Conservation (phyloP, 2,329 filamentous ascomycete genomes). For the Metarhizium guizhouense region DNA sequence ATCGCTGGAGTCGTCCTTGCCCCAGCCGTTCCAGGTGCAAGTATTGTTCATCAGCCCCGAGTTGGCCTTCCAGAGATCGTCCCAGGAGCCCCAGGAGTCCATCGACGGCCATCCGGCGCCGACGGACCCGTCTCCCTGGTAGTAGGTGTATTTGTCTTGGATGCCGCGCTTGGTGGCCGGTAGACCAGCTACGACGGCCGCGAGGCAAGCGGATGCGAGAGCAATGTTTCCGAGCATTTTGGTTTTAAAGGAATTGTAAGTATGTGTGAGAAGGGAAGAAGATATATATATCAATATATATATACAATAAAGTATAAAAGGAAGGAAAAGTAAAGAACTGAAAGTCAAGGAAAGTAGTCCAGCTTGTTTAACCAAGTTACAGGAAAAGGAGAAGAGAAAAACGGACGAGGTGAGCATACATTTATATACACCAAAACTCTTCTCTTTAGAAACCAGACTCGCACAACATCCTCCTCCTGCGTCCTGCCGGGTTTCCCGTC, state of each 20-base stretch:
- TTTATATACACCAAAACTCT: too few relatives aligned
- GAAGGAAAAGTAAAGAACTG: too few relatives aligned
- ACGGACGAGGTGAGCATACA: too few relatives aligned
- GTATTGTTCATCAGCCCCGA: slow-evolving; percentile 9
- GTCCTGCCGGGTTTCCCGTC: too few relatives aligned
- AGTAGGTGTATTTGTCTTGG: slow-evolving; percentile 8
- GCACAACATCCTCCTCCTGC: too few relatives aligned
- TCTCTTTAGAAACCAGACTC: too few relatives aligned
- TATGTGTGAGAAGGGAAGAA: too few relatives aligned
- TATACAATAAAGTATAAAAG: too few relatives aligned
- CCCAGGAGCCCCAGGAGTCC: slow-evolving; percentile 10
- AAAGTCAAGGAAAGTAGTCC: too few relatives aligned
- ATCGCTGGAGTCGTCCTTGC: slow-evolving; percentile 9
- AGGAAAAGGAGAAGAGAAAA: too few relatives aligned
- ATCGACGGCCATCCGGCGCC: slow-evolving; percentile 13
- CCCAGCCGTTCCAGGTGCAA: slow-evolving; percentile 12
- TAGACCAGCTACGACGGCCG: not conserved
- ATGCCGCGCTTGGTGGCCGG: not conserved
- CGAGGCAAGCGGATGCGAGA: not conserved
- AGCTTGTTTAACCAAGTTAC: too few relatives aligned
- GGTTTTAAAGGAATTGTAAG: not conserved
- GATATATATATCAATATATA: too few relatives aligned
- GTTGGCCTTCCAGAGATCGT: slow-evolving; percentile 13
- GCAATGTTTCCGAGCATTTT: not conserved
- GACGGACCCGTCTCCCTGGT: slow-evolving; percentile 13